Base-by-base conservation (phyloP, 768 basidiomycete genomes). In the Terana coerulea region DNA sequence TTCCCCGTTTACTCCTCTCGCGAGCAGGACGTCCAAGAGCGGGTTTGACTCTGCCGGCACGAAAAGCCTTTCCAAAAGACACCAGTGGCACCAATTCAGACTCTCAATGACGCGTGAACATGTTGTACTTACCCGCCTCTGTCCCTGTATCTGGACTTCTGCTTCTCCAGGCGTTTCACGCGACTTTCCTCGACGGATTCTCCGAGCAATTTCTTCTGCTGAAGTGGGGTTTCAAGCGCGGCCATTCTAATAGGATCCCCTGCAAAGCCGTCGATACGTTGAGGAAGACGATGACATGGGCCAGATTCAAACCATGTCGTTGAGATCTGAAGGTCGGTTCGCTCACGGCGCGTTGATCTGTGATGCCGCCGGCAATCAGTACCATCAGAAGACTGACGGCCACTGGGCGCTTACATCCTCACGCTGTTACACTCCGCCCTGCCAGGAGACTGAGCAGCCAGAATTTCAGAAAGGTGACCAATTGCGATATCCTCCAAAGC, bases 111-210 rank as follows among this genome's bases (percentile, higher is more conserved):
- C 30, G 34, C 33, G 31, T 10, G 24, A 10, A 36, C 31, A 21
- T 4, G n/a, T 4, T 33, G 30, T 19, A 61, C 67, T 24, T 46
- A 69, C 67, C 68, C 68, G n/a, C 68, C 68, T 31, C 68, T 77
- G 65, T 86, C 83, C 47, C 86, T 76, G 64, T 85, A 83, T 22
- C 85, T 72, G 29, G 83, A 74, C 57, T 86, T 80, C 53, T 81
- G 81, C 35, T 84, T 76, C 60, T 84, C 74, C 14, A 80, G 61
- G 37, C 86, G 79, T 42, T 82, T 69, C 0, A 76, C 75, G 26
- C 82, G 74, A 60, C 86, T 88, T 47, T 81, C 82, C 45, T 82
- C 77, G 5, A 55, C 54, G 6, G 54, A 51, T 22, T 30, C 49
- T 12, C 54, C 49, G 4, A 55, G 49, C 34, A 55, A 24, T 24